Evolutionary conservation across 108 stramenopile species (phyloP).

Genomic region (Schizochytrium sp.): DNA sequence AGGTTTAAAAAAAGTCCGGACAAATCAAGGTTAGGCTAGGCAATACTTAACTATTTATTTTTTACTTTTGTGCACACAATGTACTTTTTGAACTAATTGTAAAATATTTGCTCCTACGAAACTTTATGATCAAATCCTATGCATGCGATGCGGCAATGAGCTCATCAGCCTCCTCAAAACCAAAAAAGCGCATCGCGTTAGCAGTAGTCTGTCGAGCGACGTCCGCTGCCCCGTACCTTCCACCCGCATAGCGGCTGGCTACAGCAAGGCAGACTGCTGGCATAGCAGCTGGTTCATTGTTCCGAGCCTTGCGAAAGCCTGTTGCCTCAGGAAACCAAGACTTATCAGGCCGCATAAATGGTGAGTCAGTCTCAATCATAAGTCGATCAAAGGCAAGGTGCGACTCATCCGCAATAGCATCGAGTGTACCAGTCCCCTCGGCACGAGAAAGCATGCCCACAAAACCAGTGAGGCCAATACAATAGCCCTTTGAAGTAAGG

Average conservation of each 20-base stretch:
- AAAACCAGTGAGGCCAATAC: constrained; percentile 60
- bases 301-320: constrained; percentile 1
- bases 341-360: constrained; percentile 63
- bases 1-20: too few relatives aligned
- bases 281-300: constrained; percentile 57
- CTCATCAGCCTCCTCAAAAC: constrained; percentile 24
- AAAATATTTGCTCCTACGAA: too few relatives aligned
- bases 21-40: too few relatives aligned
- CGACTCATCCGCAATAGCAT: constrained; percentile 5
- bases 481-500: background rate
- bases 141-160: constrained; percentile 15
- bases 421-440: constrained; percentile 11
- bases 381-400: background rate
- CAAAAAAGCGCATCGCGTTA: constrained; percentile 48
- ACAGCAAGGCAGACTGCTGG: constrained; percentile 40
- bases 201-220: constrained; percentile 55
- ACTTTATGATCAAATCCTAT: too few relatives aligned
- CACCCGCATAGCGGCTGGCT: constrained; percentile 11
- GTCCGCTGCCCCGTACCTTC: background rate
- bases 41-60: too few relatives aligned
- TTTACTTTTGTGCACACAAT: too few relatives aligned
- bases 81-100: too few relatives aligned
- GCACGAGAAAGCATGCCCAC: constrained; percentile 58
- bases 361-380: constrained; percentile 64
- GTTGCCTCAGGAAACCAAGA: constrained; percentile 12